Percentiles rank a stretch among this genome's conserved stretches.
Conservation (phyloP, 345 rosid species). For the Arabidopsis thaliana region TAIR10.1 NC_003075.7:504001-504500, state of each 20-base stretch:
- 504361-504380: slow-evolving; percentile 53
- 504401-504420: slow-evolving; percentile 49
- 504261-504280: slow-evolving; percentile 56
- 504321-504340: slow-evolving; percentile 57
- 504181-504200: slow-evolving; percentile 3
- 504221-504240: slow-evolving; percentile 14
- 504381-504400: slow-evolving; percentile 53
- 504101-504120: not conserved
- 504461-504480: slow-evolving; percentile 49
- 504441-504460: slow-evolving; percentile 51
- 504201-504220: not conserved
- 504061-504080: slow-evolving; percentile 14
- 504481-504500: slow-evolving; percentile 27
- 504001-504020: no score
- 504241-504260: slow-evolving; percentile 49
- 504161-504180: not conserved
- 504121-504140: slow-evolving; percentile 20
- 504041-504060: no score
- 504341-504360: slow-evolving; percentile 57
- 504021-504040: no score
- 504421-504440: slow-evolving; percentile 8
- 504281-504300: slow-evolving; percentile 57
- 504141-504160: slow-evolving; percentile 11
- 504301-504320: slow-evolving; percentile 57
- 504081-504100: not conserved